A percentile compares a stretch with the other conserved stretches of the same genome.
These are phyloP conservation scores for Ilex paraguariensis DNA, from an alignment of 305 asterid genomes.

Conservation along the genomic window DNA sequence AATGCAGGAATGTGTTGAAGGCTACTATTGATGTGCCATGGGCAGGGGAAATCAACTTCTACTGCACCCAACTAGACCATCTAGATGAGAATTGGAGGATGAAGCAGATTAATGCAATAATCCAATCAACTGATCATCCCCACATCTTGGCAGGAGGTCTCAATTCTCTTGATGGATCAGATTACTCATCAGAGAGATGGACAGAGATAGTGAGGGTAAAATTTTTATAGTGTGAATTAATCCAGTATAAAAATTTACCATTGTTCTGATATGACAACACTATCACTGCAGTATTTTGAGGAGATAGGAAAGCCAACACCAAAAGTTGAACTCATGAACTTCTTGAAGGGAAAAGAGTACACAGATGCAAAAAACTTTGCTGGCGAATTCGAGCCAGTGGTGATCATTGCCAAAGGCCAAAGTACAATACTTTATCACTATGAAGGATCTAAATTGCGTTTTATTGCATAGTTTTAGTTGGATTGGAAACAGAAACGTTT, in stretches of 20 bases:
- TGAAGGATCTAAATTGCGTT: too few relatives aligned
- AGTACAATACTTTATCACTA: not conserved
- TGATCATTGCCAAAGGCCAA: slow-evolving; percentile 1
- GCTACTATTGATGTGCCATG: slow-evolving; percentile 75
- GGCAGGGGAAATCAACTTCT: slow-evolving; percentile 72
- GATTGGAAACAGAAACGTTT: too few relatives aligned
- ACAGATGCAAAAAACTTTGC: not conserved
- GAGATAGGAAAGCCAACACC: slow-evolving; percentile 1
- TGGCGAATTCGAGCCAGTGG: not conserved
- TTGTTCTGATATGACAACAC: not conserved
- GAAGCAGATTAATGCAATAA: slow-evolving; percentile 72
- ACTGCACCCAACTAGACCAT: slow-evolving; percentile 89
- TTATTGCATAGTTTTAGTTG: too few relatives aligned
- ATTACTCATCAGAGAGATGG: slow-evolving; percentile 38
- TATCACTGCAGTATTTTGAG: not conserved
- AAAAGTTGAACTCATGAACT: not conserved
- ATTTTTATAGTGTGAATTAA: too few relatives aligned
- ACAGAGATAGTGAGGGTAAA: not conserved
- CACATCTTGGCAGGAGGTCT: slow-evolving; percentile 59
- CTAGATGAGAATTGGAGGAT: slow-evolving; percentile 82
- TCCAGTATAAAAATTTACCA: not conserved
- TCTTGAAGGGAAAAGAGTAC: not conserved
- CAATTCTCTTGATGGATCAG: slow-evolving; percentile 2
- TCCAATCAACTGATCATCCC: slow-evolving; percentile 54
- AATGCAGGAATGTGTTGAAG: slow-evolving; percentile 76